These are phyloP conservation scores for Escovopsis weberi DNA, from an alignment of 2,329 filamentous ascomycete species.

Conservation along the genomic window DNA sequence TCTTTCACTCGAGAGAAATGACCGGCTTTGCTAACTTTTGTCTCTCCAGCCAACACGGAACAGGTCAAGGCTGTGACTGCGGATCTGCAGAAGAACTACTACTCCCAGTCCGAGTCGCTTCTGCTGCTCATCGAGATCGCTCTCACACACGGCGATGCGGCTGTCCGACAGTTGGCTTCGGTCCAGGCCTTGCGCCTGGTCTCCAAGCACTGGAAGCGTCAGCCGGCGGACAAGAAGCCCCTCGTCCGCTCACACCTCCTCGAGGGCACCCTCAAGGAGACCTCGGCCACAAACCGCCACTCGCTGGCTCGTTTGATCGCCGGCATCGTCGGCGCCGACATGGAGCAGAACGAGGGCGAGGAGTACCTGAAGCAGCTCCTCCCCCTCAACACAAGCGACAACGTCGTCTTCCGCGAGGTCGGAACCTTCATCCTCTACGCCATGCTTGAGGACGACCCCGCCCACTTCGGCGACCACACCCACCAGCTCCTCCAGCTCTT, in stretches of 20 bases:
- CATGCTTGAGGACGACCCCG: slow-evolving; percentile 75
- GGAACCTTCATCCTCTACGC: slow-evolving; percentile 89
- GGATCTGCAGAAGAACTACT: slow-evolving; percentile 86
- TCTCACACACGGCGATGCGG: slow-evolving; percentile 57
- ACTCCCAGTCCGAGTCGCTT: slow-evolving; percentile 70
- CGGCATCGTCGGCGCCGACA: slow-evolving; percentile 71
- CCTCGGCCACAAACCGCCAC: slow-evolving; percentile 63
- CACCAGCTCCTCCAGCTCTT: slow-evolving; percentile 71
- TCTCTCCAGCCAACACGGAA: slow-evolving; percentile 61
- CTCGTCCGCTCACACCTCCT: slow-evolving; percentile 71
- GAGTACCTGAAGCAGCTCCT: slow-evolving; percentile 69
- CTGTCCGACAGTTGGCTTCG: slow-evolving; percentile 76
- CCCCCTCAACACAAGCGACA: slow-evolving; percentile 61
- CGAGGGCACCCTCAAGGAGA: slow-evolving; percentile 69
- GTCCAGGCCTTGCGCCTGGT: slow-evolving; percentile 79
- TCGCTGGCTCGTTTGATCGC: slow-evolving; percentile 80
- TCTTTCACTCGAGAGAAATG: neutral
- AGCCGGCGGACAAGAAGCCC: slow-evolving; percentile 61
- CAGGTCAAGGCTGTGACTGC: slow-evolving; percentile 82
- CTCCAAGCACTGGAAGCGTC: slow-evolving; percentile 68
- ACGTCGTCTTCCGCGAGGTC: slow-evolving; percentile 71
- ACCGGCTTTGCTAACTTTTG: slow-evolving; percentile 18
- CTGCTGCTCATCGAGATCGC: slow-evolving; percentile 79
- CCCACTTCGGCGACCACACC: slow-evolving; percentile 70
- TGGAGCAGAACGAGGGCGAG: slow-evolving; percentile 59